A percentile compares a stretch with the other conserved stretches of the same genome.
phyloP scores from a whole-genome alignment of 768 basidiomycete species.

The Russula sp. region DNA sequence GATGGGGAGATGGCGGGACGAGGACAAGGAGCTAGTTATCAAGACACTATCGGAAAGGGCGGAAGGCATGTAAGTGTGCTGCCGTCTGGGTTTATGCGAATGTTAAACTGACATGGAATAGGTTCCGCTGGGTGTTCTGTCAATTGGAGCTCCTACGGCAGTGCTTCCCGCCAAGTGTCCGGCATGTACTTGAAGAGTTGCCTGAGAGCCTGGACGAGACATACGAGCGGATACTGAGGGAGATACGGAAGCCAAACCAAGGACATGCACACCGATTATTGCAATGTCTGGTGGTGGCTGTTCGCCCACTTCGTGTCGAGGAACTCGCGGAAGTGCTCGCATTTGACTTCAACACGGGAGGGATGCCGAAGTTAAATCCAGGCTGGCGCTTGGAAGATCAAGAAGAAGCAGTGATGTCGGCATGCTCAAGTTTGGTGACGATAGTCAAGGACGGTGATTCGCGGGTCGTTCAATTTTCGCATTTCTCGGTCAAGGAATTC shows the following conservation, averaged over 20 bases:
- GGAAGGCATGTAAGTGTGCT: too few relatives aligned
- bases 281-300: slow-evolving; percentile 4
- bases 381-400: slow-evolving; percentile 7
- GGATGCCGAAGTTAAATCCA: not conserved
- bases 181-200: slow-evolving; percentile 5
- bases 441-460: not conserved
- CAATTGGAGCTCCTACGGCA: not conserved
- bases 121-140: not conserved
- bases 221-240: slow-evolving; percentile 11
- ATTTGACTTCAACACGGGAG: not conserved
- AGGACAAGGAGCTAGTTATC: too few relatives aligned
- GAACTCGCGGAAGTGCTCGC: slow-evolving; percentile 6
- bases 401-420: slow-evolving; percentile 1
- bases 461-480: slow-evolving; percentile 7
- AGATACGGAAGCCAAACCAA: slow-evolving; percentile 4
- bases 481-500: slow-evolving; percentile 12
- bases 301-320: slow-evolving; percentile 6
- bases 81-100: too few relatives aligned
- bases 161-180: not conserved
- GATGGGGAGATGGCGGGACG: too few relatives aligned
- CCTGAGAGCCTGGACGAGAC: slow-evolving; percentile 4
- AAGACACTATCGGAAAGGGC: too few relatives aligned
- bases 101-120: too few relatives aligned
- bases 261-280: slow-evolving; percentile 10
- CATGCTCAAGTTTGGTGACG: slow-evolving; percentile 5